These are phyloP conservation scores for Dentipellis sp. DNA, from an alignment of 768 basidiomycete genomes.

Conservation along the genomic window DNA sequence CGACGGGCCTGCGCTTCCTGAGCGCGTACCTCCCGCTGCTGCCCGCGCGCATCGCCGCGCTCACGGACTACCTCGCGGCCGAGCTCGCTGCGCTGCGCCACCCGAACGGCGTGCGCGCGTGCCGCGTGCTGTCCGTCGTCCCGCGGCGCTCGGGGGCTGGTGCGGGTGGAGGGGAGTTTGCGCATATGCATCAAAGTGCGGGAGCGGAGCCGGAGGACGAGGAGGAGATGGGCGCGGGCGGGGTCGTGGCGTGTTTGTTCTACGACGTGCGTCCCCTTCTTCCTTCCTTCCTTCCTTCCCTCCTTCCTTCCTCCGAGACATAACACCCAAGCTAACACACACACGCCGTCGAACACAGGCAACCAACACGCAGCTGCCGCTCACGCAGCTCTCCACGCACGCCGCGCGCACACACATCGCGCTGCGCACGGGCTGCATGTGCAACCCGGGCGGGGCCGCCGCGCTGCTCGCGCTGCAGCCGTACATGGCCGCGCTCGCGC, in stretches of 20 bases:
- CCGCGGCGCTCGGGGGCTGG: conserved; percentile 52
- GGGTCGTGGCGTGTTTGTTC: conserved; percentile 8
- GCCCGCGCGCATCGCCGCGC: conserved; percentile 62
- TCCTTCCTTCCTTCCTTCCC: not conserved
- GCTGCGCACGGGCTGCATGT: conserved; percentile 79
- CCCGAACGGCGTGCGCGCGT: conserved; percentile 48
- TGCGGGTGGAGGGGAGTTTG: conserved; percentile 28
- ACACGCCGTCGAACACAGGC: not conserved
- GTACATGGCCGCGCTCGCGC: conserved; percentile 52
- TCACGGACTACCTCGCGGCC: conserved; percentile 50
- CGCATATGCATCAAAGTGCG: not conserved
- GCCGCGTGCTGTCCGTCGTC: conserved; percentile 56
- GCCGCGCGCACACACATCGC: conserved; percentile 51
- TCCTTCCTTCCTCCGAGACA: no score
- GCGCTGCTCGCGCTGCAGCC: conserved; percentile 57
- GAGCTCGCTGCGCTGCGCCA: conserved; percentile 54
- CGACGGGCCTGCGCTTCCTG: conserved; percentile 68
- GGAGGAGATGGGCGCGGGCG: conserved; percentile 7
- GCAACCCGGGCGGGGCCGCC: conserved; percentile 77
- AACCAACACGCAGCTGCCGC: conserved; percentile 23
- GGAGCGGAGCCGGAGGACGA: conserved; percentile 3
- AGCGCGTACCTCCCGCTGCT: conserved; percentile 74
- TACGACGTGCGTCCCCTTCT: conserved; percentile 5
- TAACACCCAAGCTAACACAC: not conserved
- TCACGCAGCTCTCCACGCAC: conserved; percentile 42